phyloP scores from a whole-genome alignment of 2,329 filamentous ascomycete genomes.

The Colletotrichum costaricense region DNA sequence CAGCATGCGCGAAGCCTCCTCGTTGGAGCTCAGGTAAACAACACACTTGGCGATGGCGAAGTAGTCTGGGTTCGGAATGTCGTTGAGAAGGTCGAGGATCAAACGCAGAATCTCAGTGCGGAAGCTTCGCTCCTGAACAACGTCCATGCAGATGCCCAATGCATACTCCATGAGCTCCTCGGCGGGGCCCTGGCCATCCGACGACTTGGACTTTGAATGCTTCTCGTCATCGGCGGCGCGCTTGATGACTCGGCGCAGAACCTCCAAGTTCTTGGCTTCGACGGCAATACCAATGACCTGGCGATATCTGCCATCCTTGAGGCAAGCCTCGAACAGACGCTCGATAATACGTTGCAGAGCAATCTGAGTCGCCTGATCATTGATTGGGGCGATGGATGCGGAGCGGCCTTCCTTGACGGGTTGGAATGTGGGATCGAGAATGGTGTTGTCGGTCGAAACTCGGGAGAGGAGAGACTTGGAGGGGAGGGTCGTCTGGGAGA shows the following conservation, averaged over 20 bases:
- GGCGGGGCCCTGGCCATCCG: slow-evolving; percentile 65
- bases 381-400: slow-evolving; percentile 72
- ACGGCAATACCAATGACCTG: slow-evolving; percentile 98
- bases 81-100: slow-evolving; percentile 94
- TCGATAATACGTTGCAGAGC: slow-evolving; percentile 88
- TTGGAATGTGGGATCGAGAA: slow-evolving; percentile 69
- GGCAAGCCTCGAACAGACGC: slow-evolving; percentile 90
- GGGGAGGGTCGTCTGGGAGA: slow-evolving; percentile 91
- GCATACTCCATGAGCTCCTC: slow-evolving; percentile 98
- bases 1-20: slow-evolving; percentile 89
- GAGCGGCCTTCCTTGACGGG: slow-evolving; percentile 65
- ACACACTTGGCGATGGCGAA: slow-evolving; percentile 98
- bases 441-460: slow-evolving; percentile 73
- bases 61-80: slow-evolving; percentile 93
- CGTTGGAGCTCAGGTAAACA: slow-evolving; percentile 92
- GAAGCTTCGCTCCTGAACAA: slow-evolving; percentile 92
- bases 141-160: slow-evolving; percentile 95
- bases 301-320: slow-evolving; percentile 86
- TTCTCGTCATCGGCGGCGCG: slow-evolving; percentile 90
- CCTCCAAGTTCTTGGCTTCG: slow-evolving; percentile 90
- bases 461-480: slow-evolving; percentile 96
- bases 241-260: slow-evolving; percentile 87
- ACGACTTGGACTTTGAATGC: slow-evolving; percentile 70
- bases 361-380: slow-evolving; percentile 77
- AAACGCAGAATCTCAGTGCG: slow-evolving; percentile 87